Percentiles rank a stretch among this genome's conserved stretches.
Evolutionary conservation across 768 basidiomycete genomes (phyloP).

Genomic region (Artomyces pyxidatus): DNA sequence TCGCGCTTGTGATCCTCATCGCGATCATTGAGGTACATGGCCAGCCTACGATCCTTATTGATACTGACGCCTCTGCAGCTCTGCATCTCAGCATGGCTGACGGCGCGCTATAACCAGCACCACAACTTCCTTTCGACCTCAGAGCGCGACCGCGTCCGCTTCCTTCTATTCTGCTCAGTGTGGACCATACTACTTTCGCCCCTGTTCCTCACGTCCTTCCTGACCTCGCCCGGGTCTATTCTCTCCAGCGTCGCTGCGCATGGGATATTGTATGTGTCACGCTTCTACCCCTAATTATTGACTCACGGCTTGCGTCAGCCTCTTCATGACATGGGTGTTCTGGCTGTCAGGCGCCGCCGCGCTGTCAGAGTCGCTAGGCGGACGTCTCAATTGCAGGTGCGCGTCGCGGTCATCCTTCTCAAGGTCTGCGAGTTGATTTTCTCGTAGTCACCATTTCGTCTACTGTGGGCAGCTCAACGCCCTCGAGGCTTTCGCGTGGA

Average conservation of each 20-base stretch:
- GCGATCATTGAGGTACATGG: constrained; percentile 15
- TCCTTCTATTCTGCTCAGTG: constrained; percentile 17
- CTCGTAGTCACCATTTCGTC: constrained; percentile 1
- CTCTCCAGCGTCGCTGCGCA: constrained; percentile 10
- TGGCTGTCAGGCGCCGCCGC: constrained; percentile 18
- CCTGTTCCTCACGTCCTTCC: constrained; percentile 6
- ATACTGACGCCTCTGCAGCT: constrained; percentile 35
- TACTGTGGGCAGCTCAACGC: constrained; percentile 14
- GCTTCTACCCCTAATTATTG: neutral
- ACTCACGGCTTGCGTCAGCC: neutral
- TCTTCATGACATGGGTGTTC: constrained; percentile 16
- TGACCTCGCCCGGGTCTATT: neutral
- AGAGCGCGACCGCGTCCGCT: constrained; percentile 42
- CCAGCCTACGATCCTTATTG: no score
- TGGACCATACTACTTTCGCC: constrained; percentile 14
- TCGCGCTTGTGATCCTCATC: constrained; percentile 6
- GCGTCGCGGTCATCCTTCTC: neutral
- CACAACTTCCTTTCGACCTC: constrained; percentile 40
- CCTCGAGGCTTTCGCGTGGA: constrained; percentile 17
- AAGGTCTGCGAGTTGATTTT: neutral
- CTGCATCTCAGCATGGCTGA: constrained; percentile 66
- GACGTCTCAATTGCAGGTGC: constrained; percentile 11
- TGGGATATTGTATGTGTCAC: constrained; percentile 9
- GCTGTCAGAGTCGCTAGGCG: constrained; percentile 5
- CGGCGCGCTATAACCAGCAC: constrained; percentile 47